Evolutionary conservation across 2,329 filamentous ascomycete genomes (phyloP), one percentile per base, ranked within the genome.

Genomic region (Hypoxylon sp.): DNA sequence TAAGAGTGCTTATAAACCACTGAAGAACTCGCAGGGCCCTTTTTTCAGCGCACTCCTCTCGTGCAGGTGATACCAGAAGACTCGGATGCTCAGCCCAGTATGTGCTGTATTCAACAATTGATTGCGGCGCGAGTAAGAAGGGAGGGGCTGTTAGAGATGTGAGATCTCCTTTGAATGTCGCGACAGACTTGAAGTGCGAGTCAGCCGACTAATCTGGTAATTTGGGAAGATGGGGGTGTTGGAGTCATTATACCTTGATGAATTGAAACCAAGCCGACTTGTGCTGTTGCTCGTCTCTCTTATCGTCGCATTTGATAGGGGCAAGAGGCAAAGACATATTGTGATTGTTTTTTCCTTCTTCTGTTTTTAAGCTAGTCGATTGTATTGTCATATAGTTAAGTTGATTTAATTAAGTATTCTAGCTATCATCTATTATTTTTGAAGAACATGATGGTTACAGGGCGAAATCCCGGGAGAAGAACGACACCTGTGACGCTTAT

Each of bases 1-100:
- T 97, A 57, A 98, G 85, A 2, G 94, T 97, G 76, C 90, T 94
- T 60, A 98, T 82, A 82, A 98, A 98, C 95, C 95, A 98, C 81
- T 95, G 97, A 74, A 98, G 84, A n/a, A 98, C 95, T 34, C 95
- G 85, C 72, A 97, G 82, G 19, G 93, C 91, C 68, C 95, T 90
- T 83, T 93, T 96, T 75, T 91, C 89, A 0, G 94, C 87, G 78
- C 97, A 92, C 57, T 89, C 75, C 79, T 97, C 94, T 63, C 86
- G 85, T 52, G 93, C 91, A 2, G 95, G 93, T 11, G 94, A 94
- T 65, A 93, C 89, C 73, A 98, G 91, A 67, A 97, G 82, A 17
- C 84, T 80, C 2, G 92, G 92, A 75, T 94, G 91, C 73, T 93
- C 92, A 69, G 90, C 90, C 92, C 92, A 95, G 82, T 94, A 94